Percentiles rank a stretch among this genome's conserved stretches.
These are phyloP conservation scores for Mimosa pudica DNA, from an alignment of 306 rosid species.

Conservation along the genomic window DNA sequence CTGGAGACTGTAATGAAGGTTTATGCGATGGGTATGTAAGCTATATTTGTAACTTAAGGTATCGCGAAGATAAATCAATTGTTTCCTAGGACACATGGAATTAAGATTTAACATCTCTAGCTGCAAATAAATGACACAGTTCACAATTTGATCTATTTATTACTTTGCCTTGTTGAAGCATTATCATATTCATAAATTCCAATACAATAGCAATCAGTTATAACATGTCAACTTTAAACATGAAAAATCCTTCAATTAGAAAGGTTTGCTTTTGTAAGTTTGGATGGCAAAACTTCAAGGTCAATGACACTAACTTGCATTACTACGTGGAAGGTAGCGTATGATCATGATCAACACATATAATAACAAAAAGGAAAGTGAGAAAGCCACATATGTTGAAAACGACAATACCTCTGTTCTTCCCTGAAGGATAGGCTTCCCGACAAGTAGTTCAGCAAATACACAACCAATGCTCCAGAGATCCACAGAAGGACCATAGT, in stretches of 20 bases:
- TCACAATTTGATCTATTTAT: background rate
- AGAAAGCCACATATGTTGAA: conserved; percentile 2
- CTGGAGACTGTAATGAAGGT: background rate
- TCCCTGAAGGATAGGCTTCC: conserved; percentile 92
- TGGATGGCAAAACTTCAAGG: conserved; percentile 3
- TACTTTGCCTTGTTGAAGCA: conserved; percentile 9
- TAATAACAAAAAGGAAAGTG: background rate
- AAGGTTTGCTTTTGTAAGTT: background rate
- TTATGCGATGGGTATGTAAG: conserved; percentile 4
- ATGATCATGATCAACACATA: background rate
- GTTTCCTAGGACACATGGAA: background rate
- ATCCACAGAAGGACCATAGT: conserved; percentile 86
- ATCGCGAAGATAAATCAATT: background rate
- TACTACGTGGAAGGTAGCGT: background rate
- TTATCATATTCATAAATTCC: conserved; percentile 1
- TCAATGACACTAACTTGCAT: background rate
- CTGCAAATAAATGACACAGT: background rate
- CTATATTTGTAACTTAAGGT: background rate
- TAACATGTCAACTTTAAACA: background rate
- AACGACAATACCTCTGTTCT: conserved; percentile 79
- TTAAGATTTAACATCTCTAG: background rate
- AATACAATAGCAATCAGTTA: background rate
- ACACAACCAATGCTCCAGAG: conserved; percentile 97
- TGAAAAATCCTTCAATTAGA: background rate
- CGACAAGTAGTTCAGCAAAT: conserved; percentile 77